Evolutionary conservation across 2,329 filamentous ascomycete species (phyloP).

Genomic region (Claviceps quebecensis): DNA sequence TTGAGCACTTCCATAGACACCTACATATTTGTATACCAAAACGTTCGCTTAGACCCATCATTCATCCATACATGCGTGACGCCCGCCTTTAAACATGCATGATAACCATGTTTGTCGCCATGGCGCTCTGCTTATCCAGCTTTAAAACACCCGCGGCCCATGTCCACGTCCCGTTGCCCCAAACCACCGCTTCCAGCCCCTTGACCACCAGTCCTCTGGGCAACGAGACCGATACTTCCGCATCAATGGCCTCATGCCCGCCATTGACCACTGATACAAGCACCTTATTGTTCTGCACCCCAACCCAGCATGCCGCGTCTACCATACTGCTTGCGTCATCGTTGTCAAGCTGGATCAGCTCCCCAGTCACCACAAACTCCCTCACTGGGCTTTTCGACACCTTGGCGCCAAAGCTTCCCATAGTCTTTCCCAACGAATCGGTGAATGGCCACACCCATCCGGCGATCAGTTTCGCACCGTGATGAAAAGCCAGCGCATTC

Average conservation of each 20-base stretch:
- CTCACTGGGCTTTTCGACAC: constrained; percentile 22
- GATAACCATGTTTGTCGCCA: constrained; percentile 14
- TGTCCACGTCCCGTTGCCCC: constrained; percentile 11
- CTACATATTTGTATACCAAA: background rate
- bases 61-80: too few species aligned
- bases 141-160: constrained; percentile 3
- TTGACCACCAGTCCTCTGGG: constrained; percentile 5
- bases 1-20: background rate
- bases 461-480: constrained; percentile 28
- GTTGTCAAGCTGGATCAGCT: constrained; percentile 6
- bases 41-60: background rate
- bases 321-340: constrained; percentile 4
- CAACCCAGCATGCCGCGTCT: constrained; percentile 13
- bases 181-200: constrained; percentile 6
- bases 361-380: constrained; percentile 24
- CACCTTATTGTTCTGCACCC: constrained; percentile 3
- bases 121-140: constrained; percentile 6
- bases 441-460: constrained; percentile 32
- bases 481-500: constrained; percentile 30
- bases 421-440: constrained; percentile 20
- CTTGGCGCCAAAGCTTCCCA: constrained; percentile 24
- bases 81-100: background rate
- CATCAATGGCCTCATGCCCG: constrained; percentile 8
- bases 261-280: constrained; percentile 13
- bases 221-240: constrained; percentile 7